Conservation (phyloP, 139 green algal species). For the Desmodesmus armatus region DNA sequence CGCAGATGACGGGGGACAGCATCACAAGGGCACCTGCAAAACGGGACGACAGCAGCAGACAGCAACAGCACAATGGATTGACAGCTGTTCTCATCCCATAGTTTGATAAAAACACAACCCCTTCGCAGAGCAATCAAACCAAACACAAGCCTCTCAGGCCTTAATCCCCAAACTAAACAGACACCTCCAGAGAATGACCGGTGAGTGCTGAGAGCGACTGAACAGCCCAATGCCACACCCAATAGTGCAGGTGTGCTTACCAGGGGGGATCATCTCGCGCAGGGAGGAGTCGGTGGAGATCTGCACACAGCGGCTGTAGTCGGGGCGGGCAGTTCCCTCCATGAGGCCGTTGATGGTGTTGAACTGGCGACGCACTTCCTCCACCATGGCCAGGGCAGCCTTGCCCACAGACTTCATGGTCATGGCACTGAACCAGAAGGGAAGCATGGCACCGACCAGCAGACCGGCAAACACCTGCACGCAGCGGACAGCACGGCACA, state of each 20-base stretch:
- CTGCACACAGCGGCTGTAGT: constrained; percentile 91
- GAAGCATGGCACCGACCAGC: constrained; percentile 96
- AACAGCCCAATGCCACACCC: no score
- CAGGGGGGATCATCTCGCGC: constrained; percentile 94
- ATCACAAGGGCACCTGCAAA: constrained; percentile 86
- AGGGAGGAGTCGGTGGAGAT: constrained; percentile 95
- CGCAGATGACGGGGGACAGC: constrained; percentile 88
- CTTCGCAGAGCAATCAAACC: neutral
- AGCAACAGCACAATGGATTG: neutral
- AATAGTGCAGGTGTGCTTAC: no score
- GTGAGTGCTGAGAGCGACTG: no score
- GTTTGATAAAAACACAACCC: neutral
- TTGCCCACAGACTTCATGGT: constrained; percentile 99
- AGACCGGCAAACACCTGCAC: constrained; percentile 89
- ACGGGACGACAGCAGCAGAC: neutral
- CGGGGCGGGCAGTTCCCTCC: constrained; percentile 91
- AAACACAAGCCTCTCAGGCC: neutral
- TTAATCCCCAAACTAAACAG: neutral
- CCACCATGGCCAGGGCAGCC: constrained; percentile 89
- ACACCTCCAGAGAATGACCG: no score
- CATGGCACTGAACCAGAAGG: constrained; percentile 98
- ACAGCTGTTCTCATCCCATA: no score
- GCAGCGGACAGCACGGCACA: neutral
- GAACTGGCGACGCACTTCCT: constrained; percentile 95
- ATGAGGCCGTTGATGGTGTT: constrained; percentile 94